Percentiles rank a stretch among this genome's conserved stretches.
These are phyloP conservation scores for Tephrocybe rancida DNA, from an alignment of 768 basidiomycete species.

Conservation along the genomic window DNA sequence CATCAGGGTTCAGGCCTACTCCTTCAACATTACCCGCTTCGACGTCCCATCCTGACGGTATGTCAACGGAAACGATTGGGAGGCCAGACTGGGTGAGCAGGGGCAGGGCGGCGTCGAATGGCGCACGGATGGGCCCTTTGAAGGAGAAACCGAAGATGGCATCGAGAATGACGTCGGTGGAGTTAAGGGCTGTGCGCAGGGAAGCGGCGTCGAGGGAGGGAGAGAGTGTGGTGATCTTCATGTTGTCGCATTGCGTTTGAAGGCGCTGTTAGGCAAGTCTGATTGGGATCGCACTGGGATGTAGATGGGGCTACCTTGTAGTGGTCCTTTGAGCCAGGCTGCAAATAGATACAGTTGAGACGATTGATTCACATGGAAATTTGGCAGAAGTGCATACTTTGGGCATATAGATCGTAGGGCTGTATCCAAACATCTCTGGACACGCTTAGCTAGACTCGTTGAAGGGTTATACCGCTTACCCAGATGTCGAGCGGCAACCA, in stretches of 20 bases:
- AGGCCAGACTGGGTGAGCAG: slow-evolving; percentile 63
- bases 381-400: slow-evolving; percentile 58
- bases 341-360: too few species aligned
- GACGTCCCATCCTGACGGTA: slow-evolving; percentile 97
- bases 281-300: not conserved
- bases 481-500: slow-evolving; percentile 95
- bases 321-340: slow-evolving; percentile 93
- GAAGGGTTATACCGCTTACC: slow-evolving; percentile 42
- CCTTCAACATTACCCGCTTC: slow-evolving; percentile 67
- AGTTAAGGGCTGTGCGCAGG: slow-evolving; percentile 51
- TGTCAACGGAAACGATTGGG: slow-evolving; percentile 93
- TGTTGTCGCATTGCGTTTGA: slow-evolving; percentile 85
- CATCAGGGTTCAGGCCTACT: slow-evolving; percentile 70
- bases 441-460: not conserved
- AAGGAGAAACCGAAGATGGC: slow-evolving; percentile 99
- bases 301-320: slow-evolving; percentile 61
- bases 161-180: slow-evolving; percentile 86
- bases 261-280: slow-evolving; percentile 56
- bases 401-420: slow-evolving; percentile 89
- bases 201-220: slow-evolving; percentile 46
- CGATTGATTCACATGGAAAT: too few species aligned
- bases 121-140: slow-evolving; percentile 84
- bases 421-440: slow-evolving; percentile 89
- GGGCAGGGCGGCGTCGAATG: slow-evolving; percentile 79
- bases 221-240: slow-evolving; percentile 76